Conservation (phyloP, 805 yeast genomes). For the Kodamaea jinghongensis region DNA sequence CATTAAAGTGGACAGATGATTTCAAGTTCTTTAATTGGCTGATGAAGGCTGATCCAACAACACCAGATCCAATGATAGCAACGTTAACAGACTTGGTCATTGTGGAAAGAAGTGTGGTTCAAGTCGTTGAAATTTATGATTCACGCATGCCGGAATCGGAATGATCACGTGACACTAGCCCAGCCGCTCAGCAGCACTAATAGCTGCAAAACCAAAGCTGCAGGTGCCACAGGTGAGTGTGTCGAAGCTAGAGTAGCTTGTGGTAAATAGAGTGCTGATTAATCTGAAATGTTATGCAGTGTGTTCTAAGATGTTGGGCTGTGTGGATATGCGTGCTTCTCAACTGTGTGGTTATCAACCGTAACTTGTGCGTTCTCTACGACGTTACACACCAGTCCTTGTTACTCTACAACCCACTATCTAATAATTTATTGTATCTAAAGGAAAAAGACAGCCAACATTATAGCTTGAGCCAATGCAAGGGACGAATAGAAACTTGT, state of each 20-base stretch:
- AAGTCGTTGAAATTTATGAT: slow-evolving; percentile 1
- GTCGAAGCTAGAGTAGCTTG: no score
- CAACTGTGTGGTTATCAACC: no score
- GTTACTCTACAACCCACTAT: no score
- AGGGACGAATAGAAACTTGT: background rate
- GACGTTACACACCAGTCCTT: no score
- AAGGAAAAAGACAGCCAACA: background rate
- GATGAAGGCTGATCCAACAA: slow-evolving; percentile 90
- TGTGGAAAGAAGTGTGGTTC: background rate
- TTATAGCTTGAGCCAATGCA: background rate
- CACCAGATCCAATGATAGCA: slow-evolving; percentile 74
- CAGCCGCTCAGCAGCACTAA: no score
- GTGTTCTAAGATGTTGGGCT: no score
- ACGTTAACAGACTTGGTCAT: slow-evolving; percentile 30
- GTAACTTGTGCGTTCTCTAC: no score
- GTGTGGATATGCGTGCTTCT: no score
- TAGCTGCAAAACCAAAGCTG: no score
- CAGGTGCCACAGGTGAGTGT: no score
- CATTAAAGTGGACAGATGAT: slow-evolving; percentile 65
- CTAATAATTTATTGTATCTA: background rate
- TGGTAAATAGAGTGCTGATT: no score
- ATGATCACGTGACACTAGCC: background rate
- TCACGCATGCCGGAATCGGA: slow-evolving; percentile 3
- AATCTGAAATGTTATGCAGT: no score
- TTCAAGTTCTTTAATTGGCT: slow-evolving; percentile 68